These are phyloP conservation scores for Antrodiella citrinella DNA, from an alignment of 768 basidiomycete genomes.

Conservation along the genomic window DNA sequence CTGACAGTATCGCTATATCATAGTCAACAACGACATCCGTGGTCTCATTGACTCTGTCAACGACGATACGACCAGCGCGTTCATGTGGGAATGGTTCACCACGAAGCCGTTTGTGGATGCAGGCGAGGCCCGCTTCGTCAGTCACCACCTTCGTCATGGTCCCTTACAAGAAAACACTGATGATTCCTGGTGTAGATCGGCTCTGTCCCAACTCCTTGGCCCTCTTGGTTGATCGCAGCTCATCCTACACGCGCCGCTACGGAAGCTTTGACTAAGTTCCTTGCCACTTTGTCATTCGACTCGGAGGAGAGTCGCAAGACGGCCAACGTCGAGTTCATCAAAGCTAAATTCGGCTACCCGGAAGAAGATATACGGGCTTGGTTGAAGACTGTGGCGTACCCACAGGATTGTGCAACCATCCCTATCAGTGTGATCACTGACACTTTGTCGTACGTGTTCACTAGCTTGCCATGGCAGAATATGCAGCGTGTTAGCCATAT, in stretches of 20 bases:
- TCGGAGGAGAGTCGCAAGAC: conserved; percentile 39
- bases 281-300: conserved; percentile 64
- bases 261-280: conserved; percentile 46
- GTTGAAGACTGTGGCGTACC: conserved; percentile 75
- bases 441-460: conserved; percentile 55
- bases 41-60: conserved; percentile 84
- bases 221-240: conserved; percentile 92
- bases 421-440: conserved; percentile 56
- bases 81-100: conserved; percentile 96
- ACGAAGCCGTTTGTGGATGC: conserved; percentile 75
- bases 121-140: conserved; percentile 76
- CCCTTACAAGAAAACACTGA: too few relatives aligned
- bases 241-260: conserved; percentile 52
- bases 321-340: conserved; percentile 64
- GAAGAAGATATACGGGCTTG: conserved; percentile 83
- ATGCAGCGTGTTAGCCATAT: neutral
- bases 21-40: conserved; percentile 77
- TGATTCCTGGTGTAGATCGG: too few relatives aligned
- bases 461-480: neutral
- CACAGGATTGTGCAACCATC: conserved; percentile 55
- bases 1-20: neutral
- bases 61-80: conserved; percentile 78
- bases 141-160: conserved; percentile 17
- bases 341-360: conserved; percentile 70
- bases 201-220: conserved; percentile 89